Conservation (phyloP, 257 asterid species). For the Petunia axillaris region DNA sequence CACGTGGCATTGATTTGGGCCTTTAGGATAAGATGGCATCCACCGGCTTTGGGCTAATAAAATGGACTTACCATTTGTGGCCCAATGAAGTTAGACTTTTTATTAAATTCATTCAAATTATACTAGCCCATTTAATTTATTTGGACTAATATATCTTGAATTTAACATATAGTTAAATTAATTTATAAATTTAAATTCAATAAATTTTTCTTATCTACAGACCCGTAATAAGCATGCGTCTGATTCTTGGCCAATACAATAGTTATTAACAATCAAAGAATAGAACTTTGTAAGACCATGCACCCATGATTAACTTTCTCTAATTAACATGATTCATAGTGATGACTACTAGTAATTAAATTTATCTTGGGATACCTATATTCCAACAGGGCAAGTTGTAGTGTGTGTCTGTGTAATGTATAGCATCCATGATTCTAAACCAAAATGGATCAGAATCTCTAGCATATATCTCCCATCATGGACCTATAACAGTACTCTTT, state of each 20-base stretch:
- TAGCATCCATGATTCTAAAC: background rate
- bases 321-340: background rate
- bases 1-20: too few species aligned
- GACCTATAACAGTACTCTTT: background rate
- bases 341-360: background rate
- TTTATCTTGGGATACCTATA: background rate
- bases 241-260: background rate
- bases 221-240: too few species aligned
- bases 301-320: background rate
- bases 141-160: too few species aligned
- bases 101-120: too few species aligned
- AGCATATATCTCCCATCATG: background rate
- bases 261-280: background rate
- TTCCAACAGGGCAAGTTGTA: background rate
- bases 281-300: background rate
- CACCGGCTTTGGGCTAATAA: too few species aligned
- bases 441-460: background rate
- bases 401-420: background rate
- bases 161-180: too few species aligned
- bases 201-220: too few species aligned
- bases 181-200: too few species aligned
- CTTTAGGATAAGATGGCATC: too few species aligned
- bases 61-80: too few species aligned
- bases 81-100: too few species aligned
- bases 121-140: too few species aligned